Evolutionary conservation across 352 stramenopile species (phyloP).

Genomic region (Phytophthora foliorum): DNA sequence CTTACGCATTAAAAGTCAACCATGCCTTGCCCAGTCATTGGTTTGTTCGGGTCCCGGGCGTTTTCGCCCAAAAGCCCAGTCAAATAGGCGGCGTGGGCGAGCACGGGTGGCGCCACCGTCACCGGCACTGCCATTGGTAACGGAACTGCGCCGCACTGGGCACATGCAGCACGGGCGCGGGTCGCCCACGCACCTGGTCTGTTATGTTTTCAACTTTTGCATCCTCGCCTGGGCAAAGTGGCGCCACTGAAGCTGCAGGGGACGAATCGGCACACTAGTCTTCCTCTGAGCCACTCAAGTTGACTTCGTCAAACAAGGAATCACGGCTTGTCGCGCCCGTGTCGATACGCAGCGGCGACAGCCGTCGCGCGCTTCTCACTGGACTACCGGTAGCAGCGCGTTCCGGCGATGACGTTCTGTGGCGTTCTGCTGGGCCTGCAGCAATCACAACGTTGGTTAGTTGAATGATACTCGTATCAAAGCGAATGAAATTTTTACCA

Average conservation of each 20-base stretch:
- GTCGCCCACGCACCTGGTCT: neutral
- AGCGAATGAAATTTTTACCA: neutral
- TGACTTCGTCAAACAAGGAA: constrained; percentile 5
- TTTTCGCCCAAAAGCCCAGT: constrained; percentile 4
- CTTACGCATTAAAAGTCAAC: too few species aligned
- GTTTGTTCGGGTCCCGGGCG: neutral
- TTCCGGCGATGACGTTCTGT: neutral
- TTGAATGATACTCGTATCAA: neutral
- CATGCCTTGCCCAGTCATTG: neutral
- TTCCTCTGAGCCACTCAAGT: constrained; percentile 11
- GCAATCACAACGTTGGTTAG: neutral
- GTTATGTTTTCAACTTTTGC: neutral
- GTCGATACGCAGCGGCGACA: neutral
- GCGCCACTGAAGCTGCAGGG: neutral
- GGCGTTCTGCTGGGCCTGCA: neutral
- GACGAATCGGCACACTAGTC: neutral
- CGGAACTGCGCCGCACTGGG: neutral
- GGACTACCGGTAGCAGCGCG: neutral
- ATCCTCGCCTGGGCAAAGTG: neutral
- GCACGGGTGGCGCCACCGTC: neutral
- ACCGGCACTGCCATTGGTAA: constrained; percentile 18
- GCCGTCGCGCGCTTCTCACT: neutral
- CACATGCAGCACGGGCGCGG: neutral
- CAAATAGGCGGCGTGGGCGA: neutral
- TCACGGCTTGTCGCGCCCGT: neutral